Conservation (phyloP, 169 alveolate genomes). For the Sarcocystis neurona region DNA sequence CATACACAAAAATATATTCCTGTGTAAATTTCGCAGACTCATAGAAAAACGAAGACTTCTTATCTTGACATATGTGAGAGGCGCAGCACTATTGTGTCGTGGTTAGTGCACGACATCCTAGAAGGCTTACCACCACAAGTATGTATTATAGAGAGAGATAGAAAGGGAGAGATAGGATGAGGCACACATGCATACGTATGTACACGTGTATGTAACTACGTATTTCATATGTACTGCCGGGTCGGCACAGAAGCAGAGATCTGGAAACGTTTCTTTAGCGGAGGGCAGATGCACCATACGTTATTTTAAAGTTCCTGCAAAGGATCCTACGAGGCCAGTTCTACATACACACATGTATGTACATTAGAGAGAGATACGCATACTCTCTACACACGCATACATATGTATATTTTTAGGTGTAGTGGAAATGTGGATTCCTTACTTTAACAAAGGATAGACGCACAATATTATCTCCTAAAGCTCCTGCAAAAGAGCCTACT, state of each 20-base stretch:
- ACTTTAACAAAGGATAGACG: conserved; percentile 45
- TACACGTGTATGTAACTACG: background rate
- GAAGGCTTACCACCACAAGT: background rate
- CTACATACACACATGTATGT: background rate
- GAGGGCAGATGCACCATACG: background rate
- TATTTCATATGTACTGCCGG: background rate
- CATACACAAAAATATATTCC: background rate
- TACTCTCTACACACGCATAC: background rate
- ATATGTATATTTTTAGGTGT: background rate
- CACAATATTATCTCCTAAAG: conserved; percentile 53
- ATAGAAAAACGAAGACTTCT: background rate
- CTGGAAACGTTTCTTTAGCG: background rate
- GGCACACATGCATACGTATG: background rate
- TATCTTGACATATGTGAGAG: too few relatives aligned
- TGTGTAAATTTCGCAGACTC: background rate
- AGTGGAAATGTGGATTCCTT: background rate
- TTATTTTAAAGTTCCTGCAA: background rate
- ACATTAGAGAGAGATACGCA: background rate
- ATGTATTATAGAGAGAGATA: background rate
- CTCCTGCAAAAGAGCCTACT: conserved; percentile 39
- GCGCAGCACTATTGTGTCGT: too few relatives aligned
- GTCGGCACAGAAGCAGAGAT: background rate
- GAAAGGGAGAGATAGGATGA: too few relatives aligned
- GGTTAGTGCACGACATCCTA: too few relatives aligned
- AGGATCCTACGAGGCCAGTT: background rate